Percentiles rank a stretch among this genome's conserved stretches.
Conservation (phyloP, 2,329 filamentous ascomycete genomes). For the Paraconiothyrium sp. region DNA sequence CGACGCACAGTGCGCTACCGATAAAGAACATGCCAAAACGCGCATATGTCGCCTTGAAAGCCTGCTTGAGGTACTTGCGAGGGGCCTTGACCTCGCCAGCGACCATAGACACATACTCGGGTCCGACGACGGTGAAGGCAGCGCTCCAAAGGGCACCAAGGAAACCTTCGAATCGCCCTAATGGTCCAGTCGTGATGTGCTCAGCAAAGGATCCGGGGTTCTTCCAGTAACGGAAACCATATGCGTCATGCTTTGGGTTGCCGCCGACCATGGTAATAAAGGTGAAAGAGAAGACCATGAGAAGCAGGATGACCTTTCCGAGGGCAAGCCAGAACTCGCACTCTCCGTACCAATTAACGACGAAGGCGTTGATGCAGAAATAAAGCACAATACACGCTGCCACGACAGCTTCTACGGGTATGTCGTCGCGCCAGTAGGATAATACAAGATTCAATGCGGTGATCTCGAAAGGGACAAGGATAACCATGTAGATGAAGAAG, state of each 20-base stretch:
- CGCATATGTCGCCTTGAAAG: slow-evolving; percentile 54
- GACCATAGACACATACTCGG: slow-evolving; percentile 57
- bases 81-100: slow-evolving; percentile 55
- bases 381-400: slow-evolving; percentile 51
- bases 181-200: slow-evolving; percentile 33
- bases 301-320: slow-evolving; percentile 54
- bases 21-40: slow-evolving; percentile 56
- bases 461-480: slow-evolving; percentile 61
- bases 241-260: slow-evolving; percentile 49
- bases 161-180: slow-evolving; percentile 42
- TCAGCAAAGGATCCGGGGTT: slow-evolving; percentile 43
- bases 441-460: slow-evolving; percentile 47
- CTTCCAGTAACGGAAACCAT: slow-evolving; percentile 55
- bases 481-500: slow-evolving; percentile 58
- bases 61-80: slow-evolving; percentile 50
- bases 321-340: slow-evolving; percentile 51
- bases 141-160: slow-evolving; percentile 45
- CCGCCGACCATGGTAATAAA: slow-evolving; percentile 54
- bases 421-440: slow-evolving; percentile 54
- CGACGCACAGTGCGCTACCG: slow-evolving; percentile 50
- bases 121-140: slow-evolving; percentile 53
- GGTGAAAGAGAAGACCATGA: slow-evolving; percentile 53
- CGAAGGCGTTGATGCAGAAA: slow-evolving; percentile 49
- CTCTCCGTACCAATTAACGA: slow-evolving; percentile 53
- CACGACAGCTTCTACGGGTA: slow-evolving; percentile 49